phyloP scores from a whole-genome alignment of 805 yeast genomes.

The Gaillardinia entomophila region DNA sequence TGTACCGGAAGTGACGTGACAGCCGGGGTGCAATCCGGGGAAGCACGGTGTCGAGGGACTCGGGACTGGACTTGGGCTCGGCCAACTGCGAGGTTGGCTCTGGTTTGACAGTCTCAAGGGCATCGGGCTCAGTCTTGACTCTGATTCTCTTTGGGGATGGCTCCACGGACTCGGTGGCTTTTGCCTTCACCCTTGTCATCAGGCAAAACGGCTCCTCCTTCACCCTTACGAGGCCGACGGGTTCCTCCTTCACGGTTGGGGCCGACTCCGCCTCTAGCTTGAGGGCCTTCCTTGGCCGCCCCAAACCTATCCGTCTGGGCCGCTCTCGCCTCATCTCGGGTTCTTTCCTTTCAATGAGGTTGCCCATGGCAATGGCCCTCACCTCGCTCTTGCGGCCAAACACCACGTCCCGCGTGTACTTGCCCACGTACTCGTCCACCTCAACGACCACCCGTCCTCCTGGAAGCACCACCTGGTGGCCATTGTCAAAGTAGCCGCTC shows the following conservation, averaged over 20 bases:
- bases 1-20: no score
- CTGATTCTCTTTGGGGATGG: no score
- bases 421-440: conserved; percentile 22
- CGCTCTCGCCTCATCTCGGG: no score
- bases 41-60: no score
- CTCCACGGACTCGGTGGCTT: no score
- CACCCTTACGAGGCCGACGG: not conserved
- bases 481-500: conserved; percentile 12
- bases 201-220: not conserved
- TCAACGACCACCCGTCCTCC: conserved; percentile 22
- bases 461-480: conserved; percentile 19
- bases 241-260: not conserved
- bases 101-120: no score
- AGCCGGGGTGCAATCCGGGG: no score
- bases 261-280: not conserved
- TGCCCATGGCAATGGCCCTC: not conserved
- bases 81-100: no score
- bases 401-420: conserved; percentile 34
- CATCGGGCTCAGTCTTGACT: no score
- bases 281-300: not conserved
- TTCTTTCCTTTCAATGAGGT: no score
- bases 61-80: no score
- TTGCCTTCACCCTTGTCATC: not conserved
- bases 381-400: not conserved
- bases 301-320: not conserved